Percentiles rank a stretch among this genome's conserved stretches.
Conservation (phyloP, 257 asterid genomes). For the Nicotiana obtusifolia region DNA sequence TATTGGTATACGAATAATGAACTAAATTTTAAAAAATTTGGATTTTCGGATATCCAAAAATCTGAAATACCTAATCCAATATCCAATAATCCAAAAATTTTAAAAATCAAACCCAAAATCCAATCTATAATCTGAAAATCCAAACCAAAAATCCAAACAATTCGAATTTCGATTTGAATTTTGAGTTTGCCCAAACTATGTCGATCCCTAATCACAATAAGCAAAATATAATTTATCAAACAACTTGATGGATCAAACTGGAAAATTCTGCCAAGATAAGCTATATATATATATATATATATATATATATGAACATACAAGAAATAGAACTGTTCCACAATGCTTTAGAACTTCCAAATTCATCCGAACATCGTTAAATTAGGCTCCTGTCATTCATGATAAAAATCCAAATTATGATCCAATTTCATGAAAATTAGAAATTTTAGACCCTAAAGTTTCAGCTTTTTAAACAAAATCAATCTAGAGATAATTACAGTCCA, state of each 20-base stretch:
- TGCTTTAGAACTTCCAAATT: slow-evolving; percentile 87
- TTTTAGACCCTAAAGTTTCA: background rate
- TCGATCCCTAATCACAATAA: background rate
- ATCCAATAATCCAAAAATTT: too few species aligned
- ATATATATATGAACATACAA: slow-evolving; percentile 32
- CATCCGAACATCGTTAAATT: slow-evolving; percentile 80
- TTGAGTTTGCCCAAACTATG: too few species aligned
- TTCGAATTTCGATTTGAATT: too few species aligned
- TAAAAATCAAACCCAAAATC: too few species aligned
- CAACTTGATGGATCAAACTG: background rate
- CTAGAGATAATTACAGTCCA: too few species aligned
- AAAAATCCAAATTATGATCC: background rate
- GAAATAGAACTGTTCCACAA: slow-evolving; percentile 79
- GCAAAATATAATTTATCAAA: background rate
- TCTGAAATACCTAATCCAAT: too few species aligned
- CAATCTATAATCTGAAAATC: too few species aligned
- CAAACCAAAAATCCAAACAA: too few species aligned
- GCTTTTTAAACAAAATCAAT: background rate
- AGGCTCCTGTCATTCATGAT: slow-evolving; percentile 44
- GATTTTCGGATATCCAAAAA: too few species aligned
- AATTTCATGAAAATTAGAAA: background rate
- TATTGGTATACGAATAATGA: too few species aligned
- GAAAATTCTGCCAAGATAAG: background rate
- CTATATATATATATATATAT: too few species aligned
- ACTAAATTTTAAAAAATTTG: too few species aligned